Base-by-base conservation (phyloP, 768 basidiomycete species). In the Rhodotorula kratochvilovae region DNA sequence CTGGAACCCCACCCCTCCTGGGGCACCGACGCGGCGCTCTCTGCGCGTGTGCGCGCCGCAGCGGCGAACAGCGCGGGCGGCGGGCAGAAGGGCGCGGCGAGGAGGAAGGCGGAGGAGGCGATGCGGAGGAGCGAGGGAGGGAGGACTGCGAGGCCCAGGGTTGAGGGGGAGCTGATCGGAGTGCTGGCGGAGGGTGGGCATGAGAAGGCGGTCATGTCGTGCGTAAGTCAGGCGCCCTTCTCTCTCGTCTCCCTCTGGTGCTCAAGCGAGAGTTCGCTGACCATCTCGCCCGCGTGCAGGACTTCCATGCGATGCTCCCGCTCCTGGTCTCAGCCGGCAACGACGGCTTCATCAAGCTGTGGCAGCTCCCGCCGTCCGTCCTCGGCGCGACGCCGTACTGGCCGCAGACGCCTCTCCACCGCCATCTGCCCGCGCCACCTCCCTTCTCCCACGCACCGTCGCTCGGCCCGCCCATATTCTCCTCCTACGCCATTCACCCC, bases 81-180 rank as follows among this genome's bases (percentile, higher is more conserved):
- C 11, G 48, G 48, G 48, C 11, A 27, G 25, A 50, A 27, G 48
- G 10, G 27, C 27, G 48, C 25, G 21, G 58, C 3, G 35, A 36
- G 46, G 11, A 63, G 17, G 36, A n/a, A 2, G 31, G 19, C 5
- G 36, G n/a, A 27, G 59, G n/a, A 51, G 8, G 3, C 19, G 25
- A 11, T 23, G 7, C 33, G 19, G 48, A 19, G 3, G 5, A 25
- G 11, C 39, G 36, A 58, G 16, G 29, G 29, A 8, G 48, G n/a
- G 48, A 15, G n/a, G 23, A 27, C 42, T 29, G 43, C 42, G 48
- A 54, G 63, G 35, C 50, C 57, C 19, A 35, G 56, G 46, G 69
- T 70, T 3, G 46, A 36, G 25, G 69, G 69, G 1, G 71, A 75
- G 39, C 35, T 73, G 50, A 13, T 73, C 53, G 50, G 48, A 1